Evolutionary conservation across 306 rosid genomes (phyloP), one percentile per base, ranked within the genome.

Genomic region (Rosa lucieae): DNA sequence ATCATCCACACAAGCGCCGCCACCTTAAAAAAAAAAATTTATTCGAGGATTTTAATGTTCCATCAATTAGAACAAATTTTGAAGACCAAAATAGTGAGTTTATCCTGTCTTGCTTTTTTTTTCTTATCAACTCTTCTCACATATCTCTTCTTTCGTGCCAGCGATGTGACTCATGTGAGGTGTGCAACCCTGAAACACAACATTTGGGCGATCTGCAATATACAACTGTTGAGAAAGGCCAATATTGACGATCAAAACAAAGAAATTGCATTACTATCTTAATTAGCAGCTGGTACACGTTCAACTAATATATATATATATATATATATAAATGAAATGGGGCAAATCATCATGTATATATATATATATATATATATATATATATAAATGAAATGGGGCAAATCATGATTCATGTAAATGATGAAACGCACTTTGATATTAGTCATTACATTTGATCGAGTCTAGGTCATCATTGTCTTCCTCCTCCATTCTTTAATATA

Each of bases 401-500:
- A 32, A 58, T 58, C 32, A 58, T 58, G 63, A 58, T 58, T 58
- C 32, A 58, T 58, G 63, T n/a, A 58, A n/a, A 58, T 21, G 63
- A 58, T 58, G 63, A 58, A 58, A 58, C 32, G 63, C 63, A 58
- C 21, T 56, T n/a, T 20, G 29, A 56, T 55, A n/a, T 20, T 56
- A 56, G 29, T n/a, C 29, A 56, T n/a, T 10, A 56, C 29, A 52
- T 15, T 52, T 52, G 58, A 5, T 51, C 56, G 56, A 13, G 53
- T 3, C 58, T 5, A 17, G 58, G 56, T 5, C 58, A 52, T 52
- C 58, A 53, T 17, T 20, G 26, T 44, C 32, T 61, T 75, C 78
- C 56, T 61, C 66, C 74, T 76, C 77, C 69, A 20, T 55, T 73
- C 69, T 14, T 23, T 11, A 43, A 23, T 21, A 12, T 55, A 52